phyloP scores from a whole-genome alignment of 345 rosid genomes.

The Eucalyptus viminalis region DNA sequence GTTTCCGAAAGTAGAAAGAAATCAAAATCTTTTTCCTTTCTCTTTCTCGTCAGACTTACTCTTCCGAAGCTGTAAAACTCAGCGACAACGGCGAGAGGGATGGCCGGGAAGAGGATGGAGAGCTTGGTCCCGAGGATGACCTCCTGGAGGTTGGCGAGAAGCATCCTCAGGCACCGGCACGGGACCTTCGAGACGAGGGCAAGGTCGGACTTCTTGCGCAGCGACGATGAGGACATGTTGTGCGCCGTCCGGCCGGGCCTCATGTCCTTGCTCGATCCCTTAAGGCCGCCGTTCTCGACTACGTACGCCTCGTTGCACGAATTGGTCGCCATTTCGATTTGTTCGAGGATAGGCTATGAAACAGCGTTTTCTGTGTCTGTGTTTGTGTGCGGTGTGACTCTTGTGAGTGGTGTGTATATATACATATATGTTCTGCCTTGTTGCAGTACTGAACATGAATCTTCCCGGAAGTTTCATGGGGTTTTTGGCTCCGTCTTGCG shows the following conservation, averaged over 20 bases:
- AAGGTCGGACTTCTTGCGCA: slow-evolving; percentile 72
- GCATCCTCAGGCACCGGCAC: slow-evolving; percentile 21
- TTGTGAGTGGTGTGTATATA: not conserved
- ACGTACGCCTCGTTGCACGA: slow-evolving; percentile 16
- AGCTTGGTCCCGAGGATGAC: slow-evolving; percentile 84
- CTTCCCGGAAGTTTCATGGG: slow-evolving; percentile 1
- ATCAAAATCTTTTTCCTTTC: not conserved
- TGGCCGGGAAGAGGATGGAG: slow-evolving; percentile 59
- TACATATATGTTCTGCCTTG: not conserved
- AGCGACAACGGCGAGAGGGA: slow-evolving; percentile 69
- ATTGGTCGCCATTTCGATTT: slow-evolving; percentile 5
- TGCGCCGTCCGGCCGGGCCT: slow-evolving; percentile 69
- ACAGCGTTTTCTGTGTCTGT: not conserved
- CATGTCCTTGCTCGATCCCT: slow-evolving; percentile 43
- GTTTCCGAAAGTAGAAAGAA: not conserved
- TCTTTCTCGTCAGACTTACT: slow-evolving; percentile 2
- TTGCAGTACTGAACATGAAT: not conserved
- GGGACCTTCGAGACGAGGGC: slow-evolving; percentile 46
- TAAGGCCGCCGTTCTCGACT: slow-evolving; percentile 43
- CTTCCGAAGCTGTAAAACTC: slow-evolving; percentile 35
- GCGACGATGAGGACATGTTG: slow-evolving; percentile 75
- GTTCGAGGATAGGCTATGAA: not conserved
- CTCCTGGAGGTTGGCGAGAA: slow-evolving; percentile 67
- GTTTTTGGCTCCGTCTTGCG: not conserved
- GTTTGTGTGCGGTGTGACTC: not conserved